Evolutionary conservation across 805 yeast species (phyloP).

Genomic region (Candida corydali): DNA sequence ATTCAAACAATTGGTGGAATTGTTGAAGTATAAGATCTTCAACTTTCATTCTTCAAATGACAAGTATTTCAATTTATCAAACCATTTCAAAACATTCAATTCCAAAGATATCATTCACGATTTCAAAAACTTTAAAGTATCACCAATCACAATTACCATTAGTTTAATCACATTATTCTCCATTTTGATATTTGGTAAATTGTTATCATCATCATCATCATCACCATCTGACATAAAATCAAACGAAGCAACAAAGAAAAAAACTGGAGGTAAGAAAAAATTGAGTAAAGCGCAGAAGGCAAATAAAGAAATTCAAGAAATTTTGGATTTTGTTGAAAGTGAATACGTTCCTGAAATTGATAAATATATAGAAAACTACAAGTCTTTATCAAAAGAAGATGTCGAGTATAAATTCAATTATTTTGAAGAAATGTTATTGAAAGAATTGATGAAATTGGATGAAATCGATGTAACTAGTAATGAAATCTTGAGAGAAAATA

Average conservation of each 20-base stretch:
- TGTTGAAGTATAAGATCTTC: constrained; percentile 10
- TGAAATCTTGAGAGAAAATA: constrained; percentile 47
- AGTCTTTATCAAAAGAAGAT: constrained; percentile 24
- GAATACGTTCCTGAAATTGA: constrained; percentile 38
- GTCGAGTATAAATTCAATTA: constrained; percentile 49
- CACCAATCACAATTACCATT: constrained; percentile 32
- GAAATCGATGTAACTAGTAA: constrained; percentile 53
- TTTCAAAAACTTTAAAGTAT: constrained; percentile 23
- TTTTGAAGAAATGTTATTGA: constrained; percentile 64
- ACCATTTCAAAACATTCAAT: constrained; percentile 11
- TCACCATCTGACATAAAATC: not conserved
- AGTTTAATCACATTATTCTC: constrained; percentile 28
- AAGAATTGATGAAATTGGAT: constrained; percentile 63
- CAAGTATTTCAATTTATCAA: constrained; percentile 5
- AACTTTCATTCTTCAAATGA: constrained; percentile 3
- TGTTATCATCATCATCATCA: constrained; percentile 9
- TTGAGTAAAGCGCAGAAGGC: constrained; percentile 36
- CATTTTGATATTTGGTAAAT: constrained; percentile 18
- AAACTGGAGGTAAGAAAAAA: constrained; percentile 29
- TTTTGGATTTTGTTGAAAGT: constrained; percentile 37
- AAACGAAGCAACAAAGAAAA: constrained; percentile 16
- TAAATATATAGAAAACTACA: constrained; percentile 25
- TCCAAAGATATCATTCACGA: constrained; percentile 24
- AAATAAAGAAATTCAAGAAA: constrained; percentile 33
- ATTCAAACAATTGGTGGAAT: constrained; percentile 7